Evolutionary conservation across 129 eudicot genomes (phyloP), one percentile per base, ranked within the genome.

Genomic region (Pittosporum tobira): DNA sequence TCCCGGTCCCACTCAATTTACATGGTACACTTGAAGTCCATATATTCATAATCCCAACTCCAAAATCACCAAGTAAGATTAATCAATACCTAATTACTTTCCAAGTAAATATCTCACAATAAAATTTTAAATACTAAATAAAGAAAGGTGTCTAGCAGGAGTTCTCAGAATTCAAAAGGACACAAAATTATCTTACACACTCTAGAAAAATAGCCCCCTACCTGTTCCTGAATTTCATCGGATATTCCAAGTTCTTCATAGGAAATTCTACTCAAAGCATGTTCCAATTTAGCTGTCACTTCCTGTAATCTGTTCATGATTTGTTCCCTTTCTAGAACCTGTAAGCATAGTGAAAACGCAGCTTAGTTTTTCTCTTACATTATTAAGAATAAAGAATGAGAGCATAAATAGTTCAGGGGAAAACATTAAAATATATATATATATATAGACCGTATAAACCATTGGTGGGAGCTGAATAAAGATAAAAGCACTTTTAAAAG

Each of bases 191-290:
- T 18, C n/a, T 51, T 26, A 51, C 36, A 52, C 12, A 26, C 25
- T 52, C 15, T 55, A 31, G 6, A 18, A 15, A 31, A 21, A 56
- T 56, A 56, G 14, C 3, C 14, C n/a, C 21, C 42, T 47, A 89
- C 97, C 93, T 89, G 95, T 73, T 89, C 97, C 70, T 89, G 83
- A 26, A 89, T 88, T 77, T 89, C 97, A 59, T 85, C 97, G 19
- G 97, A 85, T 62, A 89, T 84, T 71, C 85, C 94, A 61, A 89
- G 95, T 25, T 77, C 73, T 34, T 85, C 97, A 44, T 56, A 79
- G 40, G 77, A 71, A 49, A 81, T 75, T 51, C 78, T 80, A 59
- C 75, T 73, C 57, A 89, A 58, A 70, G 94, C 88, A 62, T 71
- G 84, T 65, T 89, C 97, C 79, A 89, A 75, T 13, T 71, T 67